Evolutionary conservation across 768 basidiomycete species (phyloP).

Genomic region (Sistotremastrum niveocremeum): DNA sequence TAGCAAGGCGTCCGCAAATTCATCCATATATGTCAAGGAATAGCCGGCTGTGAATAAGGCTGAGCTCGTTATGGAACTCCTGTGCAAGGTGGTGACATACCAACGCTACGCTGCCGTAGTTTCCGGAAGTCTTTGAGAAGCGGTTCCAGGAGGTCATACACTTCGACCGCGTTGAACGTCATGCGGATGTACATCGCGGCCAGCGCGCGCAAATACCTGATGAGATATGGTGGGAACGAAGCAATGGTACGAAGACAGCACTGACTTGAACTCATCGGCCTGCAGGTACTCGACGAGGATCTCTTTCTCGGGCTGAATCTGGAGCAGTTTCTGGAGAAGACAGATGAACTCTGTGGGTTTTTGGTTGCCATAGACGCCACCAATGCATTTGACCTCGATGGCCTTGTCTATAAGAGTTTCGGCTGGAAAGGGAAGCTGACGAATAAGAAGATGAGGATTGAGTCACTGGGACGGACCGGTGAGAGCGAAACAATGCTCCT

Average conservation of each 20-base stretch:
- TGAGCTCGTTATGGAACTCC: not conserved
- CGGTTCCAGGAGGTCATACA: conserved; percentile 89
- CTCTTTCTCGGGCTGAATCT: conserved; percentile 96
- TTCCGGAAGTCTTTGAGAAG: conserved; percentile 90
- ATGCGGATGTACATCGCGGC: conserved; percentile 91
- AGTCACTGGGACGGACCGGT: conserved; percentile 43
- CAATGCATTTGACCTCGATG: conserved; percentile 66
- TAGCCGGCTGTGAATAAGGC: conserved; percentile 55
- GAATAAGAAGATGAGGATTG: conserved; percentile 1
- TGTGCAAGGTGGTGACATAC: conserved; percentile 30
- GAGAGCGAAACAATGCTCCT: conserved; percentile 96
- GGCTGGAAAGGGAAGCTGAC: conserved; percentile 31
- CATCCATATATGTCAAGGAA: conserved; percentile 76
- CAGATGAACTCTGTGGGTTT: conserved; percentile 90
- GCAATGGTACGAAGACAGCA: conserved; percentile 5
- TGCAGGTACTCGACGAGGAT: conserved; percentile 89
- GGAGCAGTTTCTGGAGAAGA: conserved; percentile 83
- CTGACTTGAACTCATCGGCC: conserved; percentile 97
- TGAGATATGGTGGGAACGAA: conserved; percentile 1
- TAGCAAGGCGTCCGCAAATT: conserved; percentile 75
- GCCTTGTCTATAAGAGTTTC: conserved; percentile 91
- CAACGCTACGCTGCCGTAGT: conserved; percentile 63
- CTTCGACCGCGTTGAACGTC: conserved; percentile 82
- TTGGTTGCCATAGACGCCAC: conserved; percentile 93
- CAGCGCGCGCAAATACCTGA: conserved; percentile 84